phyloP scores from a whole-genome alignment of 495 filamentous ascomycete species.

The Evansstolkia leycettana region DNA sequence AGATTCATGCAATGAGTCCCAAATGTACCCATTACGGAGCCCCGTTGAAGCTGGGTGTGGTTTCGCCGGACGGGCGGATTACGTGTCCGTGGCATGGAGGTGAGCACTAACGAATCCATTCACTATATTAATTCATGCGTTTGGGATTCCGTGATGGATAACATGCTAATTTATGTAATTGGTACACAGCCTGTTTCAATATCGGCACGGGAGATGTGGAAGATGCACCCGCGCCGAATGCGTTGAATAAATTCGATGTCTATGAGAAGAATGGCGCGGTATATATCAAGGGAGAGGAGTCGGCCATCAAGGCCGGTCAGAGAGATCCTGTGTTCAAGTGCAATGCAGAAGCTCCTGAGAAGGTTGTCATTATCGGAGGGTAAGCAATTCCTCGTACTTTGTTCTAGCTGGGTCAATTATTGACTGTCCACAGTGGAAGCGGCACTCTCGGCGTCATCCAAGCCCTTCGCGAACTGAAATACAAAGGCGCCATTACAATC shows the following conservation, averaged over 20 bases:
- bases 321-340: slow-evolving; percentile 65
- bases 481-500: slow-evolving; percentile 68
- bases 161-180: no score
- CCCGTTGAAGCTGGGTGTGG: slow-evolving; percentile 69
- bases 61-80: slow-evolving; percentile 69
- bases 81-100: slow-evolving; percentile 96
- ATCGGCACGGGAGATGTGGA: slow-evolving; percentile 84
- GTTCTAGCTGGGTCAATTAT: not conserved
- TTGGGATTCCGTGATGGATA: no score
- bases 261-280: slow-evolving; percentile 67
- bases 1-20: slow-evolving; percentile 67
- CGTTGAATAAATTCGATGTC: slow-evolving; percentile 67
- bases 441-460: slow-evolving; percentile 72
- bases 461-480: slow-evolving; percentile 68
- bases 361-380: slow-evolving; percentile 80
- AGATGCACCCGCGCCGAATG: slow-evolving; percentile 80
- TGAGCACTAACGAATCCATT: slow-evolving; percentile 21
- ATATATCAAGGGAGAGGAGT: slow-evolving; percentile 73
- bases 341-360: slow-evolving; percentile 47
- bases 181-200: slow-evolving; percentile 84
- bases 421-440: slow-evolving; percentile 41
- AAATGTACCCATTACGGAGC: slow-evolving; percentile 94
- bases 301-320: slow-evolving; percentile 62
- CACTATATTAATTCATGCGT: no score
- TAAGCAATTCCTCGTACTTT: slow-evolving; percentile 19